phyloP scores from a whole-genome alignment of 129 eudicot genomes.

The Calendula officinalis region DNA sequence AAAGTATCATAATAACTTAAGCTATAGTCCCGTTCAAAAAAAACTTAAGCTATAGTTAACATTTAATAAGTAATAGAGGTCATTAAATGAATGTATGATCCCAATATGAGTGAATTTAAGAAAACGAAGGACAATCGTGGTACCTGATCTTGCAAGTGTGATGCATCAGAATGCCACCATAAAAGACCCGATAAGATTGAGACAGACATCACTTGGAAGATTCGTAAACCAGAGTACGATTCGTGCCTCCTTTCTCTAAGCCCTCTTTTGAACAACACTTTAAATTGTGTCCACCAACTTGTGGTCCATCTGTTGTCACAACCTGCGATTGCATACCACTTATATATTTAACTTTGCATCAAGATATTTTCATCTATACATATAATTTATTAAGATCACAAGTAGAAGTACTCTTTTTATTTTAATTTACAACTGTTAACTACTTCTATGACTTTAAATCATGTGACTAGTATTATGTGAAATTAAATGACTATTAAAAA shows the following conservation, averaged over 20 bases:
- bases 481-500: slow-evolving; percentile 16
- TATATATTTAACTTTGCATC: slow-evolving; percentile 16
- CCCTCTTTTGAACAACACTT: slow-evolving; percentile 76
- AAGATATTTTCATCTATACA: not conserved
- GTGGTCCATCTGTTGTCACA: slow-evolving; percentile 72
- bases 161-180: slow-evolving; percentile 90
- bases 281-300: slow-evolving; percentile 89
- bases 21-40: too few relatives aligned
- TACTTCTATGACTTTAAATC: slow-evolving; percentile 10
- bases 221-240: slow-evolving; percentile 73
- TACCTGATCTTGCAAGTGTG: slow-evolving; percentile 93
- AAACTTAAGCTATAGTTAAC: not conserved
- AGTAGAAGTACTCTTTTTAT: not conserved
- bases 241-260: slow-evolving; percentile 83
- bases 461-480: slow-evolving; percentile 19
- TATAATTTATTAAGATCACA: slow-evolving; percentile 17
- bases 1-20: not conserved
- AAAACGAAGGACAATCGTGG: slow-evolving; percentile 16
- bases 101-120: not conserved
- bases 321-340: slow-evolving; percentile 42
- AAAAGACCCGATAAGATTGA: slow-evolving; percentile 80
- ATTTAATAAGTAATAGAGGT: not conserved
- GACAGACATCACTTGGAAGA: slow-evolving; percentile 93
- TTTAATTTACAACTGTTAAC: slow-evolving; percentile 15
- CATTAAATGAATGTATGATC: not conserved